These are phyloP conservation scores for Yamadazyma membranifaciens DNA, from an alignment of 1,139 yeast species.

Conservation along the genomic window DNA sequence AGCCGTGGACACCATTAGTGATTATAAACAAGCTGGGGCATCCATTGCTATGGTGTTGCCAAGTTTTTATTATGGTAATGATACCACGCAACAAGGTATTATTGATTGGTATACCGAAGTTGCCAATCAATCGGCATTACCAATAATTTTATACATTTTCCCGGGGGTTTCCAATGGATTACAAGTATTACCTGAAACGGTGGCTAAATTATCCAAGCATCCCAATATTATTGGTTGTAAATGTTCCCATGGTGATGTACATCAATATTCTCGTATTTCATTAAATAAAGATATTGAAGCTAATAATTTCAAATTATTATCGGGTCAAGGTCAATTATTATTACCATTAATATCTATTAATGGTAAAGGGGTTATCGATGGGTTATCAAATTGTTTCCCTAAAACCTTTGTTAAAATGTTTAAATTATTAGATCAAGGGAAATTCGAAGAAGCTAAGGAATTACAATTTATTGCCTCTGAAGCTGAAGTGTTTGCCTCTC, in stretches of 20 bases:
- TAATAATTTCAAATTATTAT: constrained; percentile 17
- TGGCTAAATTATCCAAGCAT: constrained; percentile 30
- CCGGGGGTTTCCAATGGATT: constrained; percentile 45
- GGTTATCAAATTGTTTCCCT: constrained; percentile 40
- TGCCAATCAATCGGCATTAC: constrained; percentile 40
- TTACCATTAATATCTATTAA: constrained; percentile 19
- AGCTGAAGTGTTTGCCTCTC: constrained; percentile 17
- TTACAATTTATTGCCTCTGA: constrained; percentile 18
- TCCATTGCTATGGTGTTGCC: constrained; percentile 39
- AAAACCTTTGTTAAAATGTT: constrained; percentile 26
- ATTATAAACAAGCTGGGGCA: constrained; percentile 41
- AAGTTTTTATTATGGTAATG: constrained; percentile 44
- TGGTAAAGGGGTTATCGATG: constrained; percentile 20
- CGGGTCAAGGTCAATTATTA: constrained; percentile 21
- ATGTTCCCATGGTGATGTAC: constrained; percentile 36
- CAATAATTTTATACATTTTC: constrained; percentile 45
- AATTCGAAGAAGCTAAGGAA: constrained; percentile 13
- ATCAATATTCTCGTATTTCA: constrained; percentile 28
- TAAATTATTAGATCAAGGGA: constrained; percentile 13
- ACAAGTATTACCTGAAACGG: constrained; percentile 25
- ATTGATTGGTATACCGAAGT: constrained; percentile 38
- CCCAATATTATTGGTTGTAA: constrained; percentile 47
- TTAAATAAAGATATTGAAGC: constrained; percentile 25
- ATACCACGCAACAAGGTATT: constrained; percentile 38
- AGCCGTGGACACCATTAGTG: constrained; percentile 32